phyloP scores from a whole-genome alignment of 192 early-diverging fungal genomes.

The Coemansia sp. region DNA sequence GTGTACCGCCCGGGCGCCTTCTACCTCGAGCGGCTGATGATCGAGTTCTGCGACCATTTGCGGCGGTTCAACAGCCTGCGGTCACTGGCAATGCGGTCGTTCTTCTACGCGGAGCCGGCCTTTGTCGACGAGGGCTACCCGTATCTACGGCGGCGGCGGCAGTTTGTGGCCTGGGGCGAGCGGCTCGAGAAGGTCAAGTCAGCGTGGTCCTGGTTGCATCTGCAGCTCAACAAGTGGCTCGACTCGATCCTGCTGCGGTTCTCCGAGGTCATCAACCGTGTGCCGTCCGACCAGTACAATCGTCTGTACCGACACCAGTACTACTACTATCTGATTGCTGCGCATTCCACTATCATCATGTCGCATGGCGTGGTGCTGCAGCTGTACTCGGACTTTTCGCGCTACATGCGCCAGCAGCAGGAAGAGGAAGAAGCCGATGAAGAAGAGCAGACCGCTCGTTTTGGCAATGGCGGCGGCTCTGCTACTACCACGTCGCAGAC shows the following conservation, averaged over 20 bases:
- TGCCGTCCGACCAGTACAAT: conserved; percentile 44
- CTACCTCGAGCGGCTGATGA: conserved; percentile 54
- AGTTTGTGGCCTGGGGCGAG: conserved; percentile 36
- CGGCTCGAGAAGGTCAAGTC: conserved; percentile 49
- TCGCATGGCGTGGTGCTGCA: conserved; percentile 51
- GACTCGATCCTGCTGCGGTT: conserved; percentile 51
- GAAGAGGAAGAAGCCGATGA: conserved; percentile 6
- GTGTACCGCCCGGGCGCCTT: conserved; percentile 45
- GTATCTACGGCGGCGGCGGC: conserved; percentile 32
- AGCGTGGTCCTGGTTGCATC: conserved; percentile 52
- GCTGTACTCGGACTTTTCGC: conserved; percentile 41
- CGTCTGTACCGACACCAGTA: conserved; percentile 54
- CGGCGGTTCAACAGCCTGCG: conserved; percentile 52
- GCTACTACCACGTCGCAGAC: conserved; percentile 6
- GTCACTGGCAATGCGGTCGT: conserved; percentile 43
- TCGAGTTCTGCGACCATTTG: conserved; percentile 55
- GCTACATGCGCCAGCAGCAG: conserved; percentile 37
- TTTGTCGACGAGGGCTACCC: conserved; percentile 51
- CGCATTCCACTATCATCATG: conserved; percentile 55
- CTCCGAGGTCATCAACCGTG: conserved; percentile 46
- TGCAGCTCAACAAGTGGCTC: conserved; percentile 57
- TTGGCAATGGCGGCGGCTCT: not conserved
- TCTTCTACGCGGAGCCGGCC: conserved; percentile 44
- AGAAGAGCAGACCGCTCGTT: not conserved
- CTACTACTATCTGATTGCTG: conserved; percentile 55